phyloP scores from a whole-genome alignment of 495 filamentous ascomycete genomes.

The Haplographium delicatum region DNA sequence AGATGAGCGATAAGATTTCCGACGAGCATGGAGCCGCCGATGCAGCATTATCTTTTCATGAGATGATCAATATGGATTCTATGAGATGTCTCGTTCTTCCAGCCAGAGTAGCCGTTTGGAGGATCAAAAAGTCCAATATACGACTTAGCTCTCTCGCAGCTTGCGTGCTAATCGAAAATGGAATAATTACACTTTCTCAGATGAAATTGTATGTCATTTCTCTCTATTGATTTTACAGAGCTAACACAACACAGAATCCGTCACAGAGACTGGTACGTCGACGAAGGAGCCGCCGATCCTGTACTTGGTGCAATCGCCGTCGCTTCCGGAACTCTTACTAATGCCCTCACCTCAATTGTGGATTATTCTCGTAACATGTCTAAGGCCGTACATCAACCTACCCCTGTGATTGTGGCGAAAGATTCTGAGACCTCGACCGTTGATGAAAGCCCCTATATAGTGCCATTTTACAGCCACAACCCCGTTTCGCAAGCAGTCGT shows the following conservation, averaged over 20 bases:
- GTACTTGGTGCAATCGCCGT: conserved; percentile 53
- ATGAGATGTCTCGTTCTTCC: conserved; percentile 25
- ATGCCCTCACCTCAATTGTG: conserved; percentile 56
- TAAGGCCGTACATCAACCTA: too few species aligned
- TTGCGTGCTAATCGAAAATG: conserved; percentile 50
- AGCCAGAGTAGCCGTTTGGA: conserved; percentile 21
- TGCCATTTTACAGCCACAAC: neutral
- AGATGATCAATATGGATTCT: conserved; percentile 16
- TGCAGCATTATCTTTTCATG: conserved; percentile 16
- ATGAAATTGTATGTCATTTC: conserved; percentile 45
- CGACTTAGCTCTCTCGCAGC: conserved; percentile 66
- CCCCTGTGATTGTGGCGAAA: neutral
- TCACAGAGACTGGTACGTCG: conserved; percentile 51
- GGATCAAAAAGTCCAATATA: conserved; percentile 46
- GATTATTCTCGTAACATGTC: conserved; percentile 60
- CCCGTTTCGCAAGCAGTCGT: conserved; percentile 9
- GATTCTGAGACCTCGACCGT: neutral
- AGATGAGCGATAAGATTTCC: conserved; percentile 20
- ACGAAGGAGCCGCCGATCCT: conserved; percentile 51
- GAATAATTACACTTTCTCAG: conserved; percentile 38
- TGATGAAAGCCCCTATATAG: neutral
- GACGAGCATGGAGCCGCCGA: conserved; percentile 15
- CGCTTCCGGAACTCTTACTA: conserved; percentile 53
- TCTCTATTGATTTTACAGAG: too few species aligned
- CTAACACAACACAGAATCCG: conserved; percentile 36